Conservation (phyloP, 805 yeast genomes). For the Schwanniomyces occidentalis region DNA sequence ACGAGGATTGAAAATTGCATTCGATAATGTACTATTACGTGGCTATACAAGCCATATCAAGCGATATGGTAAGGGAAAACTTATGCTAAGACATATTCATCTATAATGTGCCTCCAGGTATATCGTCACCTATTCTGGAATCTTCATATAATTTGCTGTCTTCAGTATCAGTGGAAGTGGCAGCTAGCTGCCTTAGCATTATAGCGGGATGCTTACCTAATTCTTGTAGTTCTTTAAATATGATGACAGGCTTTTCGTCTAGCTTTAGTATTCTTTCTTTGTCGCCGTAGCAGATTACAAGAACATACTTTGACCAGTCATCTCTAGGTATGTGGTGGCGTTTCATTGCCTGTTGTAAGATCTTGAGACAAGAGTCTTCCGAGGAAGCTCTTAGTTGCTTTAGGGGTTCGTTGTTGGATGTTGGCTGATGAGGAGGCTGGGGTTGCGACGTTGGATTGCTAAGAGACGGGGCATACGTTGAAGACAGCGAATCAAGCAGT, state of each 20-base stretch:
- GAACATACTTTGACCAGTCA: constrained; percentile 86
- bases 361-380: constrained; percentile 88
- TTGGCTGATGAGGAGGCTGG: constrained; percentile 8
- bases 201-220: constrained; percentile 87
- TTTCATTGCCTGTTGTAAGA: constrained; percentile 84
- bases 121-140: constrained; percentile 42
- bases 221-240: constrained; percentile 82
- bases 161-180: constrained; percentile 22
- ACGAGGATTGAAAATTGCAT: too few species aligned
- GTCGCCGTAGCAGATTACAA: constrained; percentile 89
- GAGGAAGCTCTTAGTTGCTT: constrained; percentile 82
- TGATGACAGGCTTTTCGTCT: constrained; percentile 84
- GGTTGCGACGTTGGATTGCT: constrained; percentile 16
- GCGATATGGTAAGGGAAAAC: background rate
- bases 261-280: constrained; percentile 79
- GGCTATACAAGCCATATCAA: too few species aligned
- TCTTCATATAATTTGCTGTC: constrained; percentile 33
- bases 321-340: constrained; percentile 74
- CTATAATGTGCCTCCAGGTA: constrained; percentile 45
- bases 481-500: constrained; percentile 20
- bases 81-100: background rate
- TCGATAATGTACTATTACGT: too few species aligned
- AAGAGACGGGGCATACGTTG: constrained; percentile 30
- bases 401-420: constrained; percentile 56
- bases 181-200: constrained; percentile 82